phyloP scores from a whole-genome alignment of 129 eudicot genomes.

The Flaveria ramosissima region DNA sequence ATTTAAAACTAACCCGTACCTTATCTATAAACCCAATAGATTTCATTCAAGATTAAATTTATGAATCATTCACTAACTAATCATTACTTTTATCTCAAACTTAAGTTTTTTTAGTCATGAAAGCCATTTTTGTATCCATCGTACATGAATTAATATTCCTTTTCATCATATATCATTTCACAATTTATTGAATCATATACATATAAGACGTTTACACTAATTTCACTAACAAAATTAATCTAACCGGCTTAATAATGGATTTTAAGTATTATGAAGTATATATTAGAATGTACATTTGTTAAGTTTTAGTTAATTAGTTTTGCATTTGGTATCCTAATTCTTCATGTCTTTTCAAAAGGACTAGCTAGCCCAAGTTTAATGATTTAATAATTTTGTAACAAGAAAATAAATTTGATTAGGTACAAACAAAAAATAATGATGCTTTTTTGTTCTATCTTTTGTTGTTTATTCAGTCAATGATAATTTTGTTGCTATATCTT shows the following conservation, averaged over 20 bases:
- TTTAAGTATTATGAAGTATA: neutral
- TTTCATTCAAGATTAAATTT: no score
- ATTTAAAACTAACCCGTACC: no score
- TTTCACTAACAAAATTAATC: neutral
- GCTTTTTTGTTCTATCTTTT: conserved; percentile 23
- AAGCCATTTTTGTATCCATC: no score
- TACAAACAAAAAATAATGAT: conserved; percentile 22
- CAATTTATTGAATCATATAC: no score
- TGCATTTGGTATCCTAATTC: neutral
- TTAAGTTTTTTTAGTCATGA: neutral
- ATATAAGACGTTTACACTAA: neutral
- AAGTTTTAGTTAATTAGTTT: neutral
- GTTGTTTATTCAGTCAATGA: conserved; percentile 33
- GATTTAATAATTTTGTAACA: neutral
- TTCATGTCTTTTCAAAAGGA: neutral
- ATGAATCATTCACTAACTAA: no score
- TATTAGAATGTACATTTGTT: neutral
- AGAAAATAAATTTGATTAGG: neutral
- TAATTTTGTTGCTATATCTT: conserved; percentile 32
- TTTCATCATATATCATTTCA: no score
- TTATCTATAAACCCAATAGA: no score
- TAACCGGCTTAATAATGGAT: neutral
- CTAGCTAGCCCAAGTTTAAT: neutral
- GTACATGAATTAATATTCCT: no score
- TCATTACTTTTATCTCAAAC: no score